These are phyloP conservation scores for Apiospora pterosperma DNA, from an alignment of 2,329 filamentous ascomycete species.

Conservation along the genomic window DNA sequence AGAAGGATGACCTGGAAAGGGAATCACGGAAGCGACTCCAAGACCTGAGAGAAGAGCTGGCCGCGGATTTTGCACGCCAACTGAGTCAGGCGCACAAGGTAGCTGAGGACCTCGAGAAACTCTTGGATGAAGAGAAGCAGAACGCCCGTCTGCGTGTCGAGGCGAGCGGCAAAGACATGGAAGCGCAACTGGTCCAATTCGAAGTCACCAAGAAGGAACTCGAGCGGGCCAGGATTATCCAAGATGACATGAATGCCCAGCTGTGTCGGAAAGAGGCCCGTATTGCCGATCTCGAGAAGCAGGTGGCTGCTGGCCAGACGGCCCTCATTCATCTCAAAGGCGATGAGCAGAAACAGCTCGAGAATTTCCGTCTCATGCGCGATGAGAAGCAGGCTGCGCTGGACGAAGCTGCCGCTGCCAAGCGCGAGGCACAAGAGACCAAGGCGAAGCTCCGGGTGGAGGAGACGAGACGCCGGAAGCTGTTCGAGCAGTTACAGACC, in stretches of 20 bases:
- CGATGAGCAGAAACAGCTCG: conserved; percentile 12
- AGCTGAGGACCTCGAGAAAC: conserved; percentile 9
- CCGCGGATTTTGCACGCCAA: conserved; percentile 11
- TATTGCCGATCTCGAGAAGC: conserved; percentile 13
- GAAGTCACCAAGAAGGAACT: conserved; percentile 58
- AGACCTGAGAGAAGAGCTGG: conserved; percentile 6
- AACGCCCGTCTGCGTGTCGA: conserved; percentile 4
- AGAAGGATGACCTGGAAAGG: conserved; percentile 55
- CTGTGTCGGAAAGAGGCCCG: conserved; percentile 10
- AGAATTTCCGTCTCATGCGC: conserved; percentile 11
- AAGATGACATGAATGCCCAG: conserved; percentile 10
- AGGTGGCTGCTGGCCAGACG: conserved; percentile 26
- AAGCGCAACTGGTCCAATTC: conserved; percentile 59
- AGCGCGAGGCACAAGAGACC: conserved; percentile 10
- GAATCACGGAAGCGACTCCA: conserved; percentile 16
- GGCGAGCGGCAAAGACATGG: conserved; percentile 55
- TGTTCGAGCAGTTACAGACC: conserved; percentile 98
- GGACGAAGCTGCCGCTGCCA: conserved; percentile 9
- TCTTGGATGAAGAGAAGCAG: conserved; percentile 10
- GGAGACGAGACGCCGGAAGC: conserved; percentile 65
- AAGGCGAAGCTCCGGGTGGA: conserved; percentile 18
- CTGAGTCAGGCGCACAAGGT: conserved; percentile 10
- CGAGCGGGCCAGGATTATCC: conserved; percentile 18
- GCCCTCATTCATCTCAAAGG: conserved; percentile 11
- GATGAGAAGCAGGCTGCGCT: conserved; percentile 9